Evolutionary conservation across 2,329 filamentous ascomycete species (phyloP).

Genomic region (Metarhizium anisopliae): DNA sequence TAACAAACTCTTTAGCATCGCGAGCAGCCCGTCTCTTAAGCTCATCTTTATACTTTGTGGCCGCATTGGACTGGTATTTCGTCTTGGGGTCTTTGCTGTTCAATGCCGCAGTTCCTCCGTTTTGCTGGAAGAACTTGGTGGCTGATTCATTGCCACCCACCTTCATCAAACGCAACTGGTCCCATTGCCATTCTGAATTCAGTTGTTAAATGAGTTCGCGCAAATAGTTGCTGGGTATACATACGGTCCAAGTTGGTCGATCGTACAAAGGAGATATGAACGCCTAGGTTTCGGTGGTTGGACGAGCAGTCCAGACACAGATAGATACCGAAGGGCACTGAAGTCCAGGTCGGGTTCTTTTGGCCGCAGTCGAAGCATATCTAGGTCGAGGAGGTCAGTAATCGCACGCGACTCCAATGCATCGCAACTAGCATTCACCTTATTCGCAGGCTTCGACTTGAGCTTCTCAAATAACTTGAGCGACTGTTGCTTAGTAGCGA

Average conservation of each 20-base stretch:
- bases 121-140: constrained; percentile 95
- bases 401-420: not conserved
- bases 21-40: constrained; percentile 74
- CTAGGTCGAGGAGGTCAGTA: constrained; percentile 33
- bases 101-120: constrained; percentile 86
- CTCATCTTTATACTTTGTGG: constrained; percentile 96
- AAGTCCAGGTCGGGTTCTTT: constrained; percentile 98
- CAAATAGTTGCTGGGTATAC: constrained; percentile 23
- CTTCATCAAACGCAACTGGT: constrained; percentile 95
- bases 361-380: constrained; percentile 97
- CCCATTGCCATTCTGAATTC: constrained; percentile 87
- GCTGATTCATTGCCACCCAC: constrained; percentile 96
- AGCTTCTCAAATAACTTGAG: constrained; percentile 97
- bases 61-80: constrained; percentile 91
- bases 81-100: constrained; percentile 95
- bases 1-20: constrained; percentile 72
- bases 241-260: constrained; percentile 97
- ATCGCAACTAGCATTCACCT: constrained; percentile 46
- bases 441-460: constrained; percentile 90
- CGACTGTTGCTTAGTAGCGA: constrained; percentile 88
- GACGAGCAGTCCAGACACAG: constrained; percentile 96
- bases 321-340: constrained; percentile 94
- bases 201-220: constrained; percentile 10
- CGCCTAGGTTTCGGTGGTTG: constrained; percentile 93
- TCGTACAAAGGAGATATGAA: constrained; percentile 97